phyloP scores from a whole-genome alignment of 2,329 filamentous ascomycete species.

The Ceratocystis diversiconidia region DNA sequence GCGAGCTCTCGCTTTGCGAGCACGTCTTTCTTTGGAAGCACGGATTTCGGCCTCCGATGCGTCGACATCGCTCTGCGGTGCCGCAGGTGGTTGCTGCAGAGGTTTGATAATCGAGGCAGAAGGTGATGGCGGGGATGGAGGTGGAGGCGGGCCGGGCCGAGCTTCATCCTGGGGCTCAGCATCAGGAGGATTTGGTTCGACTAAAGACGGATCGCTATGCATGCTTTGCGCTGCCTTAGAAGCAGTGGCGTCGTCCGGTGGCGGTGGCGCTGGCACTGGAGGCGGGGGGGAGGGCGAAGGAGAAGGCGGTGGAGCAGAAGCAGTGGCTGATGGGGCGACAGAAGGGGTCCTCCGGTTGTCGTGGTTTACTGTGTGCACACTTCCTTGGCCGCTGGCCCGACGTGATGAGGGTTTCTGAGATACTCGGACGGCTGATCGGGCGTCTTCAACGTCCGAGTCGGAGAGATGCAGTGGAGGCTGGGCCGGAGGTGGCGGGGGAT shows the following conservation, averaged over 20 bases:
- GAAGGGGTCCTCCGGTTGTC: neutral
- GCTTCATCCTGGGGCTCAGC: neutral
- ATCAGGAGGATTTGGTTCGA: neutral
- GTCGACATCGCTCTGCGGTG: slow-evolving; percentile 4
- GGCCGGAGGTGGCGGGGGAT: slow-evolving; percentile 7
- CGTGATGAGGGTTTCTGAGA: slow-evolving; percentile 10
- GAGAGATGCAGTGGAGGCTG: neutral
- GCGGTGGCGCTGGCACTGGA: neutral
- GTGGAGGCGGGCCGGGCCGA: slow-evolving; percentile 11
- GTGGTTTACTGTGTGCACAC: slow-evolving; percentile 3
- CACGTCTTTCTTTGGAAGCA: slow-evolving; percentile 15
- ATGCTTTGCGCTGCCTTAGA: neutral
- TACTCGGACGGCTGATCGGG: slow-evolving; percentile 11
- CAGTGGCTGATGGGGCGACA: neutral
- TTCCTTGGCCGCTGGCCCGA: slow-evolving; percentile 8
- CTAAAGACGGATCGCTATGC: neutral
- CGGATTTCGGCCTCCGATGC: slow-evolving; percentile 13
- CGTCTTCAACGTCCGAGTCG: slow-evolving; percentile 17
- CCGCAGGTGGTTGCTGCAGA: neutral
- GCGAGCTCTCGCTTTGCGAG: slow-evolving; percentile 14
- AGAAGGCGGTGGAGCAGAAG: neutral
- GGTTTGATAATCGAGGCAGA: slow-evolving; percentile 2
- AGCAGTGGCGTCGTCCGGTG: neutral
- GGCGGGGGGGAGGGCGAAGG: neutral
- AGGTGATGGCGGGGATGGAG: slow-evolving; percentile 7